These are phyloP conservation scores for Backusella morwellensis DNA, from an alignment of 192 early-diverging fungal species.

Conservation along the genomic window DNA sequence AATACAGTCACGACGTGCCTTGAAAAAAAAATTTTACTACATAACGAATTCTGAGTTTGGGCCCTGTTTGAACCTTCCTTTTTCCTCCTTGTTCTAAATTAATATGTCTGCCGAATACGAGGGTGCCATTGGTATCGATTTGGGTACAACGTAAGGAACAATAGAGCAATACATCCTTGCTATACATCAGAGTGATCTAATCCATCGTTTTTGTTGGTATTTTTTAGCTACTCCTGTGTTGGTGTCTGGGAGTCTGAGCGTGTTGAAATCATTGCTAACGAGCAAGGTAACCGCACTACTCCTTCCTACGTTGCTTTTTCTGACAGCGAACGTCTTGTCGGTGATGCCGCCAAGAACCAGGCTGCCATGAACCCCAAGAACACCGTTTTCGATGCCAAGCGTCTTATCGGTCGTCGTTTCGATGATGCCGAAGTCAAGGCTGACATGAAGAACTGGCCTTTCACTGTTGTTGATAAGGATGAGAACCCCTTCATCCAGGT, in stretches of 20 bases:
- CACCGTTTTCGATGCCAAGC: constrained; percentile 90
- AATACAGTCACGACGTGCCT: neutral
- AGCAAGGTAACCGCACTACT: constrained; percentile 88
- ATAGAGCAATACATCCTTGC: neutral
- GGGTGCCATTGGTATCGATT: constrained; percentile 43
- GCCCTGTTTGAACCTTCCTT: constrained; percentile 19
- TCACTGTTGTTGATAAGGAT: constrained; percentile 72
- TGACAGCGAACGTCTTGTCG: constrained; percentile 76
- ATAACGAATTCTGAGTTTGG: constrained; percentile 5
- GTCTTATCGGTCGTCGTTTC: constrained; percentile 87
- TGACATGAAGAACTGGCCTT: constrained; percentile 84
- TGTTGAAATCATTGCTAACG: constrained; percentile 96
- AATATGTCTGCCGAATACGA: constrained; percentile 40
- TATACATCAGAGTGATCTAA: neutral
- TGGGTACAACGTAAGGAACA: constrained; percentile 44
- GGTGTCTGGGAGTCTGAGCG: constrained; percentile 87
- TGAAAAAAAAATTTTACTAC: neutral
- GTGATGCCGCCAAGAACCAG: constrained; percentile 92
- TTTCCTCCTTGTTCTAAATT: constrained; percentile 20
- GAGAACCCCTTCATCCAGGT: constrained; percentile 78
- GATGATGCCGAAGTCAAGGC: constrained; percentile 80
- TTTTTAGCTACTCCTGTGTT: constrained; percentile 95
- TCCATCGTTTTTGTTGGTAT: constrained; percentile 43
- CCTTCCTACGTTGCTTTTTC: constrained; percentile 86
- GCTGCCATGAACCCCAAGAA: constrained; percentile 88